Evolutionary conservation across 2,329 filamentous ascomycete genomes (phyloP).

Genomic region (Trichophyton simii): DNA sequence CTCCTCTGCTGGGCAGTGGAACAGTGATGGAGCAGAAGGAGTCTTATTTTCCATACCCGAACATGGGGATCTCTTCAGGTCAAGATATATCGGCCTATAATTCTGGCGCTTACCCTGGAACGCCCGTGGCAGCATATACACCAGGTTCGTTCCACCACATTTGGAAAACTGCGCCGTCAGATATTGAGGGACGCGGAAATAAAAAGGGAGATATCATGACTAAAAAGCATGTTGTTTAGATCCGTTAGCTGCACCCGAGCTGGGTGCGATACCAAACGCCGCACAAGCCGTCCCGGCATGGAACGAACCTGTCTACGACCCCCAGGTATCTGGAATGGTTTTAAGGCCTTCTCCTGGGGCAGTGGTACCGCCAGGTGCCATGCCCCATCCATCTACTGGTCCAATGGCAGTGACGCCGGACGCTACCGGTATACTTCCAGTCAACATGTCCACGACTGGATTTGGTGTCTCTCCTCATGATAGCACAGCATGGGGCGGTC

Average conservation of each 20-base stretch:
- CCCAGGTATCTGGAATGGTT: slow-evolving; percentile 20
- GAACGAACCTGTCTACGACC: slow-evolving; percentile 28
- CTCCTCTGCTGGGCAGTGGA: slow-evolving; percentile 25
- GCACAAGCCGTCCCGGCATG: slow-evolving; percentile 19
- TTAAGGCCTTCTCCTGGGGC: neutral
- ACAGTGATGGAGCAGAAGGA: slow-evolving; percentile 24
- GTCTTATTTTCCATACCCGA: slow-evolving; percentile 26
- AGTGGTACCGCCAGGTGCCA: slow-evolving; percentile 5
- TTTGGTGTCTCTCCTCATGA: neutral
- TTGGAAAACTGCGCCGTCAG: neutral
- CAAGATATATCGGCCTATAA: slow-evolving; percentile 26
- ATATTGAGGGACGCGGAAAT: neutral
- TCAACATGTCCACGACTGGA: neutral
- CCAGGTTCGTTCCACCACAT: slow-evolving; percentile 21
- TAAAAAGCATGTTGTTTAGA: slow-evolving; percentile 15
- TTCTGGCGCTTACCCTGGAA: slow-evolving; percentile 20
- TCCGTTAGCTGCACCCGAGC: slow-evolving; percentile 20
- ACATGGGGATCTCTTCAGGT: slow-evolving; percentile 24
- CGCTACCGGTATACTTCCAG: slow-evolving; percentile 4
- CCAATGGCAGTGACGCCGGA: slow-evolving; percentile 3
- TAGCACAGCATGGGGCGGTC: neutral
- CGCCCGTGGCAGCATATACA: slow-evolving; percentile 25
- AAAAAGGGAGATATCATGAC: slow-evolving; percentile 8
- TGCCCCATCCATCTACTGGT: slow-evolving; percentile 7
- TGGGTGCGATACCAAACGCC: slow-evolving; percentile 22